Conservation (phyloP, 169 alveolate genomes). For the Eimeria acervulina region DNA sequence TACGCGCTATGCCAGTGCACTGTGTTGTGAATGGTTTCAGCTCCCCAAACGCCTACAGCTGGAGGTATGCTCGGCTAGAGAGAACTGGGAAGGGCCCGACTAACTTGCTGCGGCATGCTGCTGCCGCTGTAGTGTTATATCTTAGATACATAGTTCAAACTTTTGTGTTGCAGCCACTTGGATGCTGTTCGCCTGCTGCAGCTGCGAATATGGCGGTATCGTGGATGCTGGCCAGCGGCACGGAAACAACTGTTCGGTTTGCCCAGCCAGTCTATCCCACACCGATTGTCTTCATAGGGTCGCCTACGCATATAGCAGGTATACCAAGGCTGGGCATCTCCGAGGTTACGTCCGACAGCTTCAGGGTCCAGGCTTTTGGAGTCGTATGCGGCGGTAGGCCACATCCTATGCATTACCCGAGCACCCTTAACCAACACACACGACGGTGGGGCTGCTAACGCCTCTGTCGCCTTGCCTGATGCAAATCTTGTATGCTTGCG, state of each 20-base stretch:
- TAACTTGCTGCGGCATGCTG: not conserved
- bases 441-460: not conserved
- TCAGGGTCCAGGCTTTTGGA: slow-evolving; percentile 50
- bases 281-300: slow-evolving; percentile 55
- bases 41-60: slow-evolving; percentile 48
- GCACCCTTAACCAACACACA: not conserved
- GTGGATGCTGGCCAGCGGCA: slow-evolving; percentile 77
- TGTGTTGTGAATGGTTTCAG: slow-evolving; percentile 40
- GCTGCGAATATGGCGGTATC: slow-evolving; percentile 76
- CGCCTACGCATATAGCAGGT: slow-evolving; percentile 26
- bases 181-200: slow-evolving; percentile 38
- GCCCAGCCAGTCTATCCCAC: slow-evolving; percentile 46
- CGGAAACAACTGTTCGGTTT: slow-evolving; percentile 50
- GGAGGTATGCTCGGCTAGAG: slow-evolving; percentile 37
- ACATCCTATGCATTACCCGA: not conserved
- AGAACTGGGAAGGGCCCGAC: not conserved
- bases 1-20: not conserved
- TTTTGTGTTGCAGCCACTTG: not conserved
- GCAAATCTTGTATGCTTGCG: no score
- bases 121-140: not conserved
- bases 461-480: not conserved
- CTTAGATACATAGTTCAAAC: not conserved
- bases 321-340: slow-evolving; percentile 40
- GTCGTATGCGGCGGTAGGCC: slow-evolving; percentile 34
- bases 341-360: slow-evolving; percentile 58